phyloP scores from a whole-genome alignment of 495 filamentous ascomycete genomes.

The Penicillium herquei region DNA sequence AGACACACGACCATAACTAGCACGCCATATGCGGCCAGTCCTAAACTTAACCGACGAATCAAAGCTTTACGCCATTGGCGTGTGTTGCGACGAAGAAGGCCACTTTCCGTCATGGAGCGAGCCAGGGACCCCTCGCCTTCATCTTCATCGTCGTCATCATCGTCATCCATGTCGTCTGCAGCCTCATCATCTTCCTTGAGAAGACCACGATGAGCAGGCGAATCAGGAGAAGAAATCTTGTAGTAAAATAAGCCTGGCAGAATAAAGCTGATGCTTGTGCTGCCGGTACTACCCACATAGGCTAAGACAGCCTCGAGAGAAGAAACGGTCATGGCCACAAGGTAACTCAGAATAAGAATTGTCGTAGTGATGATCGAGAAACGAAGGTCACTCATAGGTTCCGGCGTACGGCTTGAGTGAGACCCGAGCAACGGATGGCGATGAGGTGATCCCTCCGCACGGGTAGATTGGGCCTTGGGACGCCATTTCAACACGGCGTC shows the following conservation, averaged over 20 bases:
- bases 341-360: conserved; percentile 80
- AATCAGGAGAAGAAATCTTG: conserved; percentile 88
- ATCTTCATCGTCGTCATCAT: conserved; percentile 45
- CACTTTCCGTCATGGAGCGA: conserved; percentile 41
- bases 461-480: conserved; percentile 47
- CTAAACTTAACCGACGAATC: conserved; percentile 70
- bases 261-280: conserved; percentile 94
- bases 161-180: conserved; percentile 36
- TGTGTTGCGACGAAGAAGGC: conserved; percentile 47
- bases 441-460: conserved; percentile 46
- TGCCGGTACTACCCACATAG: conserved; percentile 92
- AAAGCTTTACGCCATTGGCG: conserved; percentile 58
- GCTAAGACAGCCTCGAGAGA: conserved; percentile 88
- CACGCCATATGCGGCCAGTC: conserved; percentile 76
- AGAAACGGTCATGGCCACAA: conserved; percentile 85
- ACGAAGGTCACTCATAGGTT: conserved; percentile 77
- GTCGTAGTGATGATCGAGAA: conserved; percentile 87
- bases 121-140: conserved; percentile 37
- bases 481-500: conserved; percentile 93
- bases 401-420: conserved; percentile 33
- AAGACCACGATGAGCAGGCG: conserved; percentile 75
- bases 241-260: conserved; percentile 96
- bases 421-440: conserved; percentile 41
- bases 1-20: conserved; percentile 89
- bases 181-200: conserved; percentile 86